Base-by-base conservation (phyloP, 192 early-diverging fungal genomes). In the Mortierella hygrophila region DNA sequence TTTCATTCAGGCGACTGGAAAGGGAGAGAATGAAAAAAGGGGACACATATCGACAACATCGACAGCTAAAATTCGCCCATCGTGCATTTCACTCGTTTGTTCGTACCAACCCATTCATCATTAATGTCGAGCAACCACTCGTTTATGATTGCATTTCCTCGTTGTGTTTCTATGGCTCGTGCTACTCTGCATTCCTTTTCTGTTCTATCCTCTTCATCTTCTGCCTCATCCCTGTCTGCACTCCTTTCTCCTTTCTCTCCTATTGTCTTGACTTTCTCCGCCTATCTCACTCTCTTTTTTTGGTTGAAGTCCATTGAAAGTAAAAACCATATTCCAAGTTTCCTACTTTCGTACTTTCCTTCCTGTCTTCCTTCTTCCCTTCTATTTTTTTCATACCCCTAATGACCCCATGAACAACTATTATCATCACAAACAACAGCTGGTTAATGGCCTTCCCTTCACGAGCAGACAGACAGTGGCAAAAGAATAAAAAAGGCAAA, bases 371-470 rank as follows among this genome's bases (percentile, higher is more conserved):
- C 16, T 11, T 18, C 16, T 26, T 23, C 11, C n/a, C n/a, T 26
- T 57, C 38, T 15, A 20, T 23, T 7, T 70, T 40, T 21, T 42
- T n/a, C 70, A 71, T 26, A 21, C 35, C 70, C 70, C 35, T 42
- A 71, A 41, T 42, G 23, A 41, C 70, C 70, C 18, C 70, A 71
- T 41, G 70, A 41, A 41, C 32, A 41, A 41, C 16, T 13, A 20
- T 42, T 71, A 41, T 41, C 41, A 41, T 71, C 41, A 71, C 60
- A 65, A 65, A 65, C 60, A 10, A 65, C 60, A 65, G n/a, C 26
- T 65, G 40, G 38, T 40, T 20, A 41, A 41, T 5, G 1, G 35
- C 9, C 29, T 29, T 4, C 16, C 10, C 60, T 65, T 32, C 2
- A 65, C 60, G 29, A 65, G 60, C 11, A 11, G 2, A 6, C 11